A percentile compares a stretch with the other conserved stretches of the same genome.
phyloP scores from a whole-genome alignment of 441 rosid species.

The Erodium trifolium region DNA sequence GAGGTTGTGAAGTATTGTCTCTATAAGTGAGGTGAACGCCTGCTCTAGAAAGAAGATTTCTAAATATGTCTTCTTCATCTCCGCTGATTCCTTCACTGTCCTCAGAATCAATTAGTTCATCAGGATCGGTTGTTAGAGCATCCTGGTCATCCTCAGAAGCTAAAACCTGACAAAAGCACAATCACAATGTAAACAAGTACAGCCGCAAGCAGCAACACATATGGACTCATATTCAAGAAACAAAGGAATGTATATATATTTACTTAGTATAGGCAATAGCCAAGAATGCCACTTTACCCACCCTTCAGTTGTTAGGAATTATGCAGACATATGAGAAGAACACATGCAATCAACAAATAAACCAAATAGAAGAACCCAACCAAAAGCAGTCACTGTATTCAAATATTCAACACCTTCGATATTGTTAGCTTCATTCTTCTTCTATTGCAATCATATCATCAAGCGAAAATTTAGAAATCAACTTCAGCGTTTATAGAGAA shows the following conservation, averaged over 20 bases:
- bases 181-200: neutral
- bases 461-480: neutral
- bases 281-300: neutral
- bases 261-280: neutral
- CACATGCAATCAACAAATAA: neutral
- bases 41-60: constrained; percentile 92
- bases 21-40: constrained; percentile 92
- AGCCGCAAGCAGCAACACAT: neutral
- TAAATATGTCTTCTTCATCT: constrained; percentile 91
- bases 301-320: neutral
- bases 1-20: constrained; percentile 87
- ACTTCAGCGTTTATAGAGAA: neutral
- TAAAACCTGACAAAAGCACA: constrained; percentile 52
- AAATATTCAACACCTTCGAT: neutral
- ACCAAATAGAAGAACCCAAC: neutral
- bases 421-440: neutral
- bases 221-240: too few relatives aligned
- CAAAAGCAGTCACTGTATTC: neutral
- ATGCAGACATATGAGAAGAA: neutral
- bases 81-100: constrained; percentile 94
- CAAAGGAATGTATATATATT: too few relatives aligned
- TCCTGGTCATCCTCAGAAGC: constrained; percentile 98
- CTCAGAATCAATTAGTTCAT: constrained; percentile 94
- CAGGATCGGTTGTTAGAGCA: constrained; percentile 96
- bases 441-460: neutral